phyloP scores from a whole-genome alignment of 345 rosid species.

The Cardamine occulta region DNA sequence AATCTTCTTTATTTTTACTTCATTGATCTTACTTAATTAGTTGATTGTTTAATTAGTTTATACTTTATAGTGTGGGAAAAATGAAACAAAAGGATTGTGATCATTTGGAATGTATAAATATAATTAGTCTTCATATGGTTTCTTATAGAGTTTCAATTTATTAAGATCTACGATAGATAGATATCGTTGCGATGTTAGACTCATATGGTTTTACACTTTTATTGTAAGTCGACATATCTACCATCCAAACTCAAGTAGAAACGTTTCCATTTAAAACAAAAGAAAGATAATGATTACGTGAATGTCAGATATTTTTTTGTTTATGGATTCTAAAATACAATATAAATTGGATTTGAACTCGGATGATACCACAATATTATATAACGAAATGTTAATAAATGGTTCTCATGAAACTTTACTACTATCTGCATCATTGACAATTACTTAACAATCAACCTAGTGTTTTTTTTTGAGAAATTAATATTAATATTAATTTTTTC shows the following conservation, averaged over 20 bases:
- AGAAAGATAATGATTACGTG: not conserved
- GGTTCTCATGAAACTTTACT: not conserved
- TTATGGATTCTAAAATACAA: not conserved
- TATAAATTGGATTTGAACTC: not conserved
- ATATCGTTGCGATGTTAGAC: conserved; percentile 6
- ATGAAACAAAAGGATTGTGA: conserved; percentile 26
- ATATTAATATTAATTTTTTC: not conserved
- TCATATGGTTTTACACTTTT: not conserved
- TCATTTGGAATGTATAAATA: conserved; percentile 29
- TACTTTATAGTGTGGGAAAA: conserved; percentile 17
- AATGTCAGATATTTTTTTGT: not conserved
- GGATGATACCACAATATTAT: not conserved
- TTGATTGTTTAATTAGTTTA: conserved; percentile 41
- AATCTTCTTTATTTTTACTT: conserved; percentile 29
- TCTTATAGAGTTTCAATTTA: conserved; percentile 5
- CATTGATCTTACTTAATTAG: conserved; percentile 22
- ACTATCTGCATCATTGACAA: not conserved
- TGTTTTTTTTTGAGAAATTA: not conserved
- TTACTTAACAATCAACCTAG: conserved; percentile 14
- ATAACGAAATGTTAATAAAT: not conserved
- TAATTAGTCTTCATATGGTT: conserved; percentile 23
- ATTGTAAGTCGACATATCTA: not conserved
- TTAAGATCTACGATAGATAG: not conserved
- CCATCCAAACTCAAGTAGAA: conserved; percentile 17
- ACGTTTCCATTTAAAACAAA: not conserved